Percentiles rank a stretch among this genome's conserved stretches.
Conservation (phyloP, 345 rosid species). For the Carallia pectinifolia region DNA sequence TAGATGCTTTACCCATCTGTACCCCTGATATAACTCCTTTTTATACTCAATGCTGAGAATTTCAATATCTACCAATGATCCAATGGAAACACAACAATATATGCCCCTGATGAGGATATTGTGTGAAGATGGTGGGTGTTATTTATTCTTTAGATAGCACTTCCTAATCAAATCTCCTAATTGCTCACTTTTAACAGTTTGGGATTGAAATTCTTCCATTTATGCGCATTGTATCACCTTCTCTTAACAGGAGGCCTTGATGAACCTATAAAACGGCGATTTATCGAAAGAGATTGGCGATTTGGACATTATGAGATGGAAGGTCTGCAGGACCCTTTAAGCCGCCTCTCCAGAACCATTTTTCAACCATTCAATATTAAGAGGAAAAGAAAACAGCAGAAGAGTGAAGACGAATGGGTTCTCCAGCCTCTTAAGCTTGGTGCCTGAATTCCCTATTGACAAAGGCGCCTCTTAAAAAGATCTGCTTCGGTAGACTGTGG, state of each 20-base stretch:
- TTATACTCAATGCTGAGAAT: too few species aligned
- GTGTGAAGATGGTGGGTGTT: background rate
- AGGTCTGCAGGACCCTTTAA: constrained; percentile 89
- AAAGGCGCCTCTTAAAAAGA: too few species aligned
- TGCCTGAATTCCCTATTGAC: constrained; percentile 18
- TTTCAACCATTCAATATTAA: constrained; percentile 41
- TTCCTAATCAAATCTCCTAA: background rate
- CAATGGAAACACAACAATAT: too few species aligned
- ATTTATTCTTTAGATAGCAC: background rate
- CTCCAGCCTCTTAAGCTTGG: constrained; percentile 43
- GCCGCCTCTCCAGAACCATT: constrained; percentile 53
- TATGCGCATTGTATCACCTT: background rate
- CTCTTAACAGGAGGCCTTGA: constrained; percentile 77
- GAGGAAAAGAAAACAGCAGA: constrained; percentile 40
- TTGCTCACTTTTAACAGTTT: background rate
- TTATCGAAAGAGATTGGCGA: constrained; percentile 74
- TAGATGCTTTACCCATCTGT: background rate
- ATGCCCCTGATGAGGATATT: too few species aligned
- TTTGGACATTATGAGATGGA: constrained; percentile 96
- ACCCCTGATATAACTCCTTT: background rate
- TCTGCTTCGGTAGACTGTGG: too few species aligned
- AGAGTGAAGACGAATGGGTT: constrained; percentile 40
- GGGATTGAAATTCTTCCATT: background rate
- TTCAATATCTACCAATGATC: too few species aligned
- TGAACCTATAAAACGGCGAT: constrained; percentile 54